Base-by-base conservation (phyloP, 2,329 filamentous ascomycete genomes). In the Nemania sp. region DNA sequence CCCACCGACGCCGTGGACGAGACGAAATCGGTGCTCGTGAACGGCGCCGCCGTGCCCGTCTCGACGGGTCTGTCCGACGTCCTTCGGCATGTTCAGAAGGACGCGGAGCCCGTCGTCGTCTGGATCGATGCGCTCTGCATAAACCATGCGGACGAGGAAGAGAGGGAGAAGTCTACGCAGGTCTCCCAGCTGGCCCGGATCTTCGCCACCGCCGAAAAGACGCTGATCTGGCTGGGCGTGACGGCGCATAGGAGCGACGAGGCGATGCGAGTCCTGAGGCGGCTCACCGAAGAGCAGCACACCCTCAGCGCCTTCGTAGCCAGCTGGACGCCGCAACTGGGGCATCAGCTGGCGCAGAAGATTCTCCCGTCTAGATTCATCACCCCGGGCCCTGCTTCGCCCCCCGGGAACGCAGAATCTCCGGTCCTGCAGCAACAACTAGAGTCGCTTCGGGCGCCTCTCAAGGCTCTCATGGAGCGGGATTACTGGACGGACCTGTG, bases 121-220 rank as follows among this genome's bases (percentile, higher is more conserved):
- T 72, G 68, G 69, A 61, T 72, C 25, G 66, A 68, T 40, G 66
- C 68, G 15, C 55, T 72, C 9, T 72, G 70, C 48, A 67, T 70
- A 29, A 67, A 71, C 49, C 64, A 67, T 10, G 64, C 49, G 7
- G 65, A 70, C 34, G 49, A 46, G 5, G 45, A 57, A 1, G 58
- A 62, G 49, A 52, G 20, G 5, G 70, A 71, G 55, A 67, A 59
- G 49, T 70, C 66, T 2, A 60, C 60, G 2, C 69, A 72, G 50
- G 47, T 67, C 15, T 25, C 61, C 9, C 65, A 67, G 18, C 56
- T 69, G 7, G 51, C 66, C 2, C 54, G 57, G 17, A 66, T 69
- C 21, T 67, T 50, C 42, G 54, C 60, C 15, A 45, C 42, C 9
- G 67, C 66, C 0, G 57, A 62, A 11, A 67, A 61, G 39, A 65